Evolutionary conservation across 768 basidiomycete species (phyloP), one percentile per base, ranked within the genome.

Genomic region (Auriscalpium vulgare): DNA sequence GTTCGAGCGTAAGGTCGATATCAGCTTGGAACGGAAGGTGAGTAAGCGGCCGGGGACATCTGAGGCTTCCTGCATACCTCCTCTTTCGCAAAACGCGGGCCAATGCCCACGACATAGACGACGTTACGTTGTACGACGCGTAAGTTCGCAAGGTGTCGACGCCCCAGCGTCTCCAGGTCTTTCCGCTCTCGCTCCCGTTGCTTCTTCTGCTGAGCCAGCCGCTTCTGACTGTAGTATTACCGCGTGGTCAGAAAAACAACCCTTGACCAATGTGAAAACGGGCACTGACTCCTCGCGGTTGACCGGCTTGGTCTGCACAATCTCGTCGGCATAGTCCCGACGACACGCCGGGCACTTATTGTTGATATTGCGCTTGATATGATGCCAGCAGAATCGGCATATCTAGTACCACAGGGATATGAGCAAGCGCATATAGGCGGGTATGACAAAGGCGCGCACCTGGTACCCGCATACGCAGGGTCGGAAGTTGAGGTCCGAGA

Each of bases 391-490:
- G 75, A 99, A 99, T 55, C 93, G 88, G 71, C 97, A 99, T 62
- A 99, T 92, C 97, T 99, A 59, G 53, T 50, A 56, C 21, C 45
- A 62, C 55, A 46, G 54, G 51, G 34, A 52, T 29, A 29, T 29
- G 29, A 29, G 51, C 44, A 56, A 16, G 61, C 51, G 19, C 51
- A 1, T 16, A 23, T 38, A 43, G 21, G 35, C 4, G 34, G 1
- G 50, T 55, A 17, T 37, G 53, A 21, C 10, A 23, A 43, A 52
- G 63, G 53, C 14, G 51, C 72, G 54, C 61, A 89, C 97, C 82
- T 97, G 97, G 74, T 98, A 97, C 58, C 97, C 97, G 73, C 97
- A 99, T 51, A 94, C 84, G 72, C 97, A 99, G 29, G 97, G 97
- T 76, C 94, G 95, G 77, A 99, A 99, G 76, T 95, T 95, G 71